These are phyloP conservation scores for Sarocladiaceae sp. DNA, from an alignment of 2,329 filamentous ascomycete species.

Conservation along the genomic window DNA sequence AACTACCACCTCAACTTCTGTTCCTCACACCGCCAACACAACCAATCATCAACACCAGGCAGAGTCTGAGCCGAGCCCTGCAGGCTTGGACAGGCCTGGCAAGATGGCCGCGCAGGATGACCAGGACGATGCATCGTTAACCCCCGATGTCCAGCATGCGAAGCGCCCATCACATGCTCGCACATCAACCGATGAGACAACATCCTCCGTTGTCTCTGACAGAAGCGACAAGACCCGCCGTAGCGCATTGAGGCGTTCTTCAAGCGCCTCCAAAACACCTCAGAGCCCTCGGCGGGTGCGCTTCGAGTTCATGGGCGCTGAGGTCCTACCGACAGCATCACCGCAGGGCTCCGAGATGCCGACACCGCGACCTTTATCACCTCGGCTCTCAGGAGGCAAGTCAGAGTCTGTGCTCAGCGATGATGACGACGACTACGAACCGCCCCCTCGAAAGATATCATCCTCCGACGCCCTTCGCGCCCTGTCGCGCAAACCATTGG, in stretches of 20 bases:
- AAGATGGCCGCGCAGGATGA: constrained; percentile 5
- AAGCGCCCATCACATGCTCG: constrained; percentile 29
- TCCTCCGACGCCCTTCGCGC: constrained; percentile 49
- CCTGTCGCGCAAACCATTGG: constrained; percentile 44
- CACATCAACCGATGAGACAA: constrained; percentile 39
- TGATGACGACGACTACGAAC: constrained; percentile 30
- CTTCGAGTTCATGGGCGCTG: constrained; percentile 53
- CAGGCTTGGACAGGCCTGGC: constrained; percentile 1
- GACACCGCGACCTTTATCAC: constrained; percentile 20
- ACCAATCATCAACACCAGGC: not conserved
- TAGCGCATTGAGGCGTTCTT: constrained; percentile 53
- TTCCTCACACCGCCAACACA: not conserved
- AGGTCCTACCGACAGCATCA: constrained; percentile 54
- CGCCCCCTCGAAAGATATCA: constrained; percentile 46
- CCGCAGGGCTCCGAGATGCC: constrained; percentile 35
- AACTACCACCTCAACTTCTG: constrained; percentile 2
- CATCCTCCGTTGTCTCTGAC: constrained; percentile 46
- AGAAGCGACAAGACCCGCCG: constrained; percentile 44
- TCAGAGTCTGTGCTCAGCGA: constrained; percentile 20
- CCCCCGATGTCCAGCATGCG: not conserved
- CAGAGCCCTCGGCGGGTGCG: constrained; percentile 56
- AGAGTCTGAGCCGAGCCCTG: not conserved
- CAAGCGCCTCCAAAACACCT: constrained; percentile 41
- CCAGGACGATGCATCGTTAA: not conserved
- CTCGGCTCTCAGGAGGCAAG: constrained; percentile 17